phyloP scores from a whole-genome alignment of 345 rosid genomes.

The Pelargonium nanum region DNA sequence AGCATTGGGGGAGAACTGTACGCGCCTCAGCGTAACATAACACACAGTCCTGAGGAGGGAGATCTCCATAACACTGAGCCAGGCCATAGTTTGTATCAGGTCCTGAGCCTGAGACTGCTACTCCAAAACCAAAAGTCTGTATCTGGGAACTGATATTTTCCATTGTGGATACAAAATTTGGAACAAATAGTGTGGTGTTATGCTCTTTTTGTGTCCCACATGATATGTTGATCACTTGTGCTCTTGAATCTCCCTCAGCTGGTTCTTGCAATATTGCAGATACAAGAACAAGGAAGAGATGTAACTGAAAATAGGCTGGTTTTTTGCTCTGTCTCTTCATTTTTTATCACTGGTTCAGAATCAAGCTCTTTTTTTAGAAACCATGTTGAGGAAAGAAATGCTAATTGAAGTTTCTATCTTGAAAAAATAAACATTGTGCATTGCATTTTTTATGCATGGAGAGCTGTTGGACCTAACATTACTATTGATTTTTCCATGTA shows the following conservation, averaged over 20 bases:
- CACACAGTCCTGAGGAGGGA: slow-evolving; percentile 66
- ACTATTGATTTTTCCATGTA: no score
- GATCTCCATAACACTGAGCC: slow-evolving; percentile 85
- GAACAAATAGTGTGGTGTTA: slow-evolving; percentile 49
- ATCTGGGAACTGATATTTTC: slow-evolving; percentile 66
- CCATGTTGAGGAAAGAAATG: no score
- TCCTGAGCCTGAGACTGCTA: slow-evolving; percentile 56
- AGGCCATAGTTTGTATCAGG: slow-evolving; percentile 65
- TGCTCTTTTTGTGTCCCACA: slow-evolving; percentile 46
- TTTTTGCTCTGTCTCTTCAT: slow-evolving; percentile 13
- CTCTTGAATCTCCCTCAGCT: slow-evolving; percentile 49
- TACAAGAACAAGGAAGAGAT: slow-evolving; percentile 12
- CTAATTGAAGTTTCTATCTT: no score
- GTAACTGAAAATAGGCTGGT: not conserved
- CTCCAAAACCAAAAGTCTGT: slow-evolving; percentile 48
- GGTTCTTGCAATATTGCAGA: slow-evolving; percentile 7
- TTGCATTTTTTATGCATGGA: no score
- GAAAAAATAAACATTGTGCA: no score
- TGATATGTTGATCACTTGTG: slow-evolving; percentile 27
- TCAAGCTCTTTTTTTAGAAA: not conserved
- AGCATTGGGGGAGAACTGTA: slow-evolving; percentile 77
- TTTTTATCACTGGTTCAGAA: not conserved
- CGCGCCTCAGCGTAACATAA: slow-evolving; percentile 89
- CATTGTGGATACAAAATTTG: slow-evolving; percentile 73
- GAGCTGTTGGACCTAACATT: no score